Base-by-base conservation (phyloP, 2,329 filamentous ascomycete species). In the Acephala macrosclerotiorum region DNA sequence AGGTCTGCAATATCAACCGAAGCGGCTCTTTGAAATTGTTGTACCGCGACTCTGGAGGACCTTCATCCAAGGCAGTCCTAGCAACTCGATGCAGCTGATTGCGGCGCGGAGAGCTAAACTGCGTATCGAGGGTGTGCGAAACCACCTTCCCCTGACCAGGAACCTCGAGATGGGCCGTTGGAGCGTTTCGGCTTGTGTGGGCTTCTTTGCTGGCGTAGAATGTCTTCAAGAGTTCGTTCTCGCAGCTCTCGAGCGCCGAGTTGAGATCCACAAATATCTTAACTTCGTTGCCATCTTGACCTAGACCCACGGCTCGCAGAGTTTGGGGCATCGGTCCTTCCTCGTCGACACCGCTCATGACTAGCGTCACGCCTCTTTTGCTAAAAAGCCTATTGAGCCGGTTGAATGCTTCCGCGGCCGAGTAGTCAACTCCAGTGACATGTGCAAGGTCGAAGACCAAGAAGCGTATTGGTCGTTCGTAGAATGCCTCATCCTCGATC, bases 401-500 rank as follows among this genome's bases (percentile, higher is more conserved):
- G 66, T 92, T 94, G 77, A 99, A 98, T 0, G 93, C 96, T 77
- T 99, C 96, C 0, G 94, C 95, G 0, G 96, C 95, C 0, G 95
- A 98, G 77, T 97, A 99, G 79, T 99, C 96, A 25, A 98, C 87
- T 8, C 95, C 96, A 16, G 91, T 94, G 49, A 99, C 96, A 68
- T 96, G 91, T 69, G 88, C 89, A 72, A 99, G 86, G 76, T 99
- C 96, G 45, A 99, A 83, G 20, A 99, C 88, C 49, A 99, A 83
- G 76, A 94, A 99, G 70, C 93, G 91, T 75, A 98, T 96, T 0
- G 95, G 94, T 60, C 89, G 86, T 70, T 87, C 82, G 29, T 83
- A 82, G 75, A 97, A 98, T 2, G 89, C 86, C 67, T 95, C 89
- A 35, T 97, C 93, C 33, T 94, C 90, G 56, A 98, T 89, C 36